phyloP scores from a whole-genome alignment of 371 early-diverging fungal species.

The Cladochytrium tenue region DNA sequence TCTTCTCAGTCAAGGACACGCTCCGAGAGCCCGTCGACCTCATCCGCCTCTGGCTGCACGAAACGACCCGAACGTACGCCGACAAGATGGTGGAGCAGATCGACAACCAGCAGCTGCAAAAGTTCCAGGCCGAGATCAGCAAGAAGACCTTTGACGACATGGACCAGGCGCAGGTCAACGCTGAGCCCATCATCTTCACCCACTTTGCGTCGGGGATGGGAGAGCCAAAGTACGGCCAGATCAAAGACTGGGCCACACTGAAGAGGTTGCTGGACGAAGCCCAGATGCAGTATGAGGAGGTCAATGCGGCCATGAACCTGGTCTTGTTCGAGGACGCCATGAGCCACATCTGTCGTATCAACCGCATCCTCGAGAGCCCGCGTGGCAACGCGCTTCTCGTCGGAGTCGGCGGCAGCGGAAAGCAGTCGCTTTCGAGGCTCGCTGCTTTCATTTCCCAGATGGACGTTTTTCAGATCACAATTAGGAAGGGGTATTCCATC shows the following conservation, averaged over 20 bases:
- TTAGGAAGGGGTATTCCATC: slow-evolving; percentile 63
- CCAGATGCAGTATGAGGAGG: slow-evolving; percentile 61
- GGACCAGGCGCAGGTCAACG: slow-evolving; percentile 51
- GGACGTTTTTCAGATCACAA: slow-evolving; percentile 62
- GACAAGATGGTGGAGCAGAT: slow-evolving; percentile 57
- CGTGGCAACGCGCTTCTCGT: slow-evolving; percentile 61
- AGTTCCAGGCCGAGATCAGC: slow-evolving; percentile 51
- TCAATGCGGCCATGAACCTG: slow-evolving; percentile 64
- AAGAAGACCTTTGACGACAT: slow-evolving; percentile 64
- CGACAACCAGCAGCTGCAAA: slow-evolving; percentile 45
- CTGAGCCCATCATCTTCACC: slow-evolving; percentile 59
- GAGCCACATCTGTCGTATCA: slow-evolving; percentile 59
- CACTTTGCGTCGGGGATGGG: slow-evolving; percentile 62
- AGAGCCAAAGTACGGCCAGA: slow-evolving; percentile 58
- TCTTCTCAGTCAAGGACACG: slow-evolving; percentile 55
- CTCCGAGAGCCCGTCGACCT: slow-evolving; percentile 57
- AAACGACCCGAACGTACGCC: slow-evolving; percentile 57
- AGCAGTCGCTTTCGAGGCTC: slow-evolving; percentile 61
- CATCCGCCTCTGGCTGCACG: slow-evolving; percentile 56
- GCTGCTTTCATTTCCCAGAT: slow-evolving; percentile 62
- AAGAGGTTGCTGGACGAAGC: slow-evolving; percentile 59
- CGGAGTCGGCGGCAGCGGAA: slow-evolving; percentile 66
- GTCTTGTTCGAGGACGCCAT: slow-evolving; percentile 69
- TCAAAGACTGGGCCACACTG: slow-evolving; percentile 55
- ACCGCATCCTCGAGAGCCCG: slow-evolving; percentile 58